Evolutionary conservation across 2,329 filamentous ascomycete species (phyloP).

Genomic region (Aspergillus sp.): DNA sequence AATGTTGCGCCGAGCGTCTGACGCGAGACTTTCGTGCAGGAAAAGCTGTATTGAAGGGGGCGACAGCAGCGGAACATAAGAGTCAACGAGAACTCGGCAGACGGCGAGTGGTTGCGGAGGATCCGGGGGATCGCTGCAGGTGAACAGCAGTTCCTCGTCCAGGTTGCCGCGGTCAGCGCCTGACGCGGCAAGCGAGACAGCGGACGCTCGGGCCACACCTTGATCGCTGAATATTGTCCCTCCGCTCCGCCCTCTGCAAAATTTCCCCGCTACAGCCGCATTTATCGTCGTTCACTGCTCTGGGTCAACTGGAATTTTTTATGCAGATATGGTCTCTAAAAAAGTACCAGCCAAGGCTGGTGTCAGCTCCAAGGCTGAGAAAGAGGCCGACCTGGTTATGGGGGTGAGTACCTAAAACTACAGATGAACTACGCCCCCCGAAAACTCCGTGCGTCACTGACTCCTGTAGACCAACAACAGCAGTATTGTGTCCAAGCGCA

Average conservation of each 20-base stretch:
- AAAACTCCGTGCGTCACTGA: not conserved
- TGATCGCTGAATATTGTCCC: slow-evolving; percentile 23
- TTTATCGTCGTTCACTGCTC: slow-evolving; percentile 4
- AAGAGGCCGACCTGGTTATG: slow-evolving; percentile 54
- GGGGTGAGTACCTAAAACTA: slow-evolving; percentile 38
- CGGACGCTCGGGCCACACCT: slow-evolving; percentile 39
- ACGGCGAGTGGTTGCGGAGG: slow-evolving; percentile 14
- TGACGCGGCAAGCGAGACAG: slow-evolving; percentile 29
- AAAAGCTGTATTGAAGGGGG: not conserved
- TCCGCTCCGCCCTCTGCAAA: not conserved
- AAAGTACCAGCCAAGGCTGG: slow-evolving; percentile 19
- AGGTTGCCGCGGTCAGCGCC: slow-evolving; percentile 16
- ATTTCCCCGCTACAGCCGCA: not conserved
- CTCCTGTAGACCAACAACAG: slow-evolving; percentile 73
- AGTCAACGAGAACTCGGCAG: slow-evolving; percentile 1
- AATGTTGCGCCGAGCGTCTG: not conserved
- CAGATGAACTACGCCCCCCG: not conserved
- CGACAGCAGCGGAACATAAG: slow-evolving; percentile 1
- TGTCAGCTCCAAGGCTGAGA: slow-evolving; percentile 29
- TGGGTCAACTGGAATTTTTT: not conserved
- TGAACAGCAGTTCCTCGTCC: slow-evolving; percentile 13
- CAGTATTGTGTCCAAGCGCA: slow-evolving; percentile 88
- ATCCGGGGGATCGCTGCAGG: slow-evolving; percentile 15
- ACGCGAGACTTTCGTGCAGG: not conserved
- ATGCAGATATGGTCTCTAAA: slow-evolving; percentile 12